phyloP scores from a whole-genome alignment of 2,329 filamentous ascomycete genomes.

The Ascochyta lentis region DNA sequence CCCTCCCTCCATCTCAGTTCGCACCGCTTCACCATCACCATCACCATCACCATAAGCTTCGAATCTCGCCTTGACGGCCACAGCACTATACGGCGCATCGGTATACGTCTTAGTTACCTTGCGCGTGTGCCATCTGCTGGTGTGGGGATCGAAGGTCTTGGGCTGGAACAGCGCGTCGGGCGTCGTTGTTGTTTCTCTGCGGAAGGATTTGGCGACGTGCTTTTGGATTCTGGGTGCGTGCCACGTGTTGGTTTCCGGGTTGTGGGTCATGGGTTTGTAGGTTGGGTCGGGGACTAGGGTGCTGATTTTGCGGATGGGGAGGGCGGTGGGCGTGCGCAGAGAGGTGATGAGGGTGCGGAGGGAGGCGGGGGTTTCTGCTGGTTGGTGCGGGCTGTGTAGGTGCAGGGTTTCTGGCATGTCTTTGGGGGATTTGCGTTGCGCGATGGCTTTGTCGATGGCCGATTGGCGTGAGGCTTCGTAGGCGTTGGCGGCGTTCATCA shows the following conservation, averaged over 20 bases:
- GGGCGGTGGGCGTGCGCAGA: no score
- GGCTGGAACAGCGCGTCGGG: not conserved
- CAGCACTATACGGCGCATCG: not conserved
- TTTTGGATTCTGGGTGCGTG: slow-evolving; percentile 6
- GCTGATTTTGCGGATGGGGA: slow-evolving; percentile 3
- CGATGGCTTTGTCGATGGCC: slow-evolving; percentile 21
- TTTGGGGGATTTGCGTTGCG: slow-evolving; percentile 2
- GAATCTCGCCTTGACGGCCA: not conserved
- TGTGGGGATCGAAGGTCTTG: not conserved
- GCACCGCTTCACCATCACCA: no score
- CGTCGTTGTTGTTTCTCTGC: not conserved
- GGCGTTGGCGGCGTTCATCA: slow-evolving; percentile 50
- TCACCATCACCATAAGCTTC: not conserved
- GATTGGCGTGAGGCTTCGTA: slow-evolving; percentile 18
- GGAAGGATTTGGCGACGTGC: slow-evolving; percentile 1
- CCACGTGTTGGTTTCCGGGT: not conserved
- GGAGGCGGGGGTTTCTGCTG: not conserved
- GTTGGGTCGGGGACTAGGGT: not conserved
- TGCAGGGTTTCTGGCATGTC: not conserved
- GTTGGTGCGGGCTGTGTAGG: not conserved
- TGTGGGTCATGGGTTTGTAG: slow-evolving; percentile 1
- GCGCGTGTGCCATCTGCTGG: slow-evolving; percentile 1
- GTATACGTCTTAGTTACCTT: not conserved
- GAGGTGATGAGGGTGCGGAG: not conserved
- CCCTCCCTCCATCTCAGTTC: no score